Evolutionary conservation across 2,329 filamentous ascomycete genomes (phyloP).

Genomic region (Penicillium palitans): DNA sequence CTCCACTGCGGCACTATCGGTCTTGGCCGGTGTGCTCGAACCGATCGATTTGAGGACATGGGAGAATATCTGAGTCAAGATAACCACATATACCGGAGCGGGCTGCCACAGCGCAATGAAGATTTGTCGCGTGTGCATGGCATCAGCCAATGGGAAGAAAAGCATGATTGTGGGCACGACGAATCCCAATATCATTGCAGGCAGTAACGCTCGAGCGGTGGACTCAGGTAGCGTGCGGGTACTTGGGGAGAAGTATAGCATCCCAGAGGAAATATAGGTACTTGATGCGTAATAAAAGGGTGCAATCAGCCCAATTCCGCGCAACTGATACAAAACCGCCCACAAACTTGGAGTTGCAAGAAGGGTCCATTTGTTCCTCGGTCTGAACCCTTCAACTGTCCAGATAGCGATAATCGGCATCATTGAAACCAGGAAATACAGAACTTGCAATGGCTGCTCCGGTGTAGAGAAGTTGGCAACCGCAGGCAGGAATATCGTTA

Average conservation of each 20-base stretch:
- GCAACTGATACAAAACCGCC: constrained; percentile 20
- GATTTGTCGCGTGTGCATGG: constrained; percentile 14
- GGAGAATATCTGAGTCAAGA: constrained; percentile 18
- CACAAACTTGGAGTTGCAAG: constrained; percentile 17
- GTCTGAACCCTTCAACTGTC: constrained; percentile 19
- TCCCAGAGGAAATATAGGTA: constrained; percentile 14
- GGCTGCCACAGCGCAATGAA: constrained; percentile 29
- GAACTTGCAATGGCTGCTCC: constrained; percentile 13
- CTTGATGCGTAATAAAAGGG: constrained; percentile 28
- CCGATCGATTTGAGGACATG: neutral
- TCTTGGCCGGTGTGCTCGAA: neutral
- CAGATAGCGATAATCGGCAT: constrained; percentile 17
- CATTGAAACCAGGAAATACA: constrained; percentile 17
- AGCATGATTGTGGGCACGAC: constrained; percentile 27
- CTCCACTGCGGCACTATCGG: neutral
- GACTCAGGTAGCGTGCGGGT: constrained; percentile 15
- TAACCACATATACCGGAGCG: constrained; percentile 23
- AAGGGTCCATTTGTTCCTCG: constrained; percentile 17
- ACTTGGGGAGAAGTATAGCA: constrained; percentile 16
- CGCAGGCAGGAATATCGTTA: constrained; percentile 12
- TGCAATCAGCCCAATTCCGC: constrained; percentile 22
- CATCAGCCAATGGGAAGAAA: constrained; percentile 22
- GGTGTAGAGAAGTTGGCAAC: constrained; percentile 3
- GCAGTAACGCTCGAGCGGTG: constrained; percentile 25
- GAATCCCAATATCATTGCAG: constrained; percentile 27